These are phyloP conservation scores for Thozetella sp. DNA, from an alignment of 495 filamentous ascomycete genomes.

Conservation along the genomic window DNA sequence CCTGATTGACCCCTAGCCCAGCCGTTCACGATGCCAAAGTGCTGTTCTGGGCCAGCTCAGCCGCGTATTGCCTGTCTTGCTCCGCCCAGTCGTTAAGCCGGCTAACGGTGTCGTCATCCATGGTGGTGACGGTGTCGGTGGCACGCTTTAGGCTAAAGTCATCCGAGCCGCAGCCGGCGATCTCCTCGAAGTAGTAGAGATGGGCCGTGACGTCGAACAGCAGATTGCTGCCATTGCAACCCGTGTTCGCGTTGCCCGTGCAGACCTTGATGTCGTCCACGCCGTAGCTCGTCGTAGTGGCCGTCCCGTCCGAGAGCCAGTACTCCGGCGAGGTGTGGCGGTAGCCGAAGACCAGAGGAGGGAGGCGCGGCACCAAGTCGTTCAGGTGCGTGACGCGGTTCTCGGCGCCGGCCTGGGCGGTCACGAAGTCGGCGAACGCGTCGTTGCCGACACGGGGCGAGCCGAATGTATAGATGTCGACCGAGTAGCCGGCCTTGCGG, in stretches of 20 bases:
- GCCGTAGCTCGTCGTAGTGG: slow-evolving; percentile 19
- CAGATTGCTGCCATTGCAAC: slow-evolving; percentile 37
- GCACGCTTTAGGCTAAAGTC: slow-evolving; percentile 18
- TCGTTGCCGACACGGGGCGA: slow-evolving; percentile 67
- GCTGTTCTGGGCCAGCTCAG: neutral
- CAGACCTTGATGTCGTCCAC: slow-evolving; percentile 34
- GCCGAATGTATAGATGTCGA: slow-evolving; percentile 64
- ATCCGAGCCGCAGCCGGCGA: slow-evolving; percentile 24
- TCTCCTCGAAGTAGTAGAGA: slow-evolving; percentile 34
- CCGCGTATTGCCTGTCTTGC: slow-evolving; percentile 15
- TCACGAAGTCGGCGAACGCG: slow-evolving; percentile 58
- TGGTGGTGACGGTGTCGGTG: slow-evolving; percentile 15
- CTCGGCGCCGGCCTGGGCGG: slow-evolving; percentile 44
- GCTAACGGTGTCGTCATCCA: slow-evolving; percentile 28
- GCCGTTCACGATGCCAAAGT: neutral
- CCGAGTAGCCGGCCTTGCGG: slow-evolving; percentile 43
- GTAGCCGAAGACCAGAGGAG: slow-evolving; percentile 57
- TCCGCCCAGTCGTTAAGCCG: slow-evolving; percentile 25
- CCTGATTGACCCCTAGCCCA: neutral
- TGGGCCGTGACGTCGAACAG: slow-evolving; percentile 33
- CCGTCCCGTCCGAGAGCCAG: slow-evolving; percentile 41
- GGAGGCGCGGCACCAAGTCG: slow-evolving; percentile 68
- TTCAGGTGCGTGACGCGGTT: slow-evolving; percentile 69
- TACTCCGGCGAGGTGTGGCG: slow-evolving; percentile 70
- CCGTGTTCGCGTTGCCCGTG: slow-evolving; percentile 30